Evolutionary conservation across 257 asterid genomes (phyloP).

Genomic region (Buddleja alternifolia): DNA sequence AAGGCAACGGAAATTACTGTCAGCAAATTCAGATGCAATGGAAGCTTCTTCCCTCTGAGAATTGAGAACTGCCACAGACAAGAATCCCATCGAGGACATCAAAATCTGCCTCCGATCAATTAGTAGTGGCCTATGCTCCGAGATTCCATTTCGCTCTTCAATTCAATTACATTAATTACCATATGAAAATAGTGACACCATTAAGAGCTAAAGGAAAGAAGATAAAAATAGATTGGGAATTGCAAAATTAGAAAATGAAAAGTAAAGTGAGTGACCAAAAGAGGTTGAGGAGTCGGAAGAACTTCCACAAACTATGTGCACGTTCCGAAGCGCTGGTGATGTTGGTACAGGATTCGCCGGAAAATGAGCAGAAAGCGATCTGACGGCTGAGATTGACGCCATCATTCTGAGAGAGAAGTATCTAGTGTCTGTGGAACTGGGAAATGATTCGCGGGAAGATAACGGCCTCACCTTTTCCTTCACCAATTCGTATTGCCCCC

Average conservation of each 20-base stretch:
- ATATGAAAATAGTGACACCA: constrained; percentile 18
- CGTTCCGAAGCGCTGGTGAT: constrained; percentile 19
- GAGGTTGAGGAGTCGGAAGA: constrained; percentile 32
- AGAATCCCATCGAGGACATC: constrained; percentile 59
- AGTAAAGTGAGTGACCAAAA: constrained; percentile 27
- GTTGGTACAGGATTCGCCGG: constrained; percentile 33
- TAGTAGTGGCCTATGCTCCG: constrained; percentile 34
- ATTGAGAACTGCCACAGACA: constrained; percentile 38
- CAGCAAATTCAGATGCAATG: constrained; percentile 74
- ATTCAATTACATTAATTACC: no score
- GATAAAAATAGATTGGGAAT: neutral
- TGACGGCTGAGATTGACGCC: constrained; percentile 57
- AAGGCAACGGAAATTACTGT: constrained; percentile 56
- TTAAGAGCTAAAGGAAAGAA: neutral
- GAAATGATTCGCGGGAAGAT: constrained; percentile 54
- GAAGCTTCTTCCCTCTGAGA: constrained; percentile 43
- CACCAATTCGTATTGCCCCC: no score
- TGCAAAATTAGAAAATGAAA: neutral
- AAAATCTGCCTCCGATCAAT: constrained; percentile 66
- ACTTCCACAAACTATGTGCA: constrained; percentile 28
- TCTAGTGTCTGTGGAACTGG: constrained; percentile 27
- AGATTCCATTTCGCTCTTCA: constrained; percentile 46
- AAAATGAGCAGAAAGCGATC: constrained; percentile 40
- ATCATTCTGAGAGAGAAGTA: constrained; percentile 36
- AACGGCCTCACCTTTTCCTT: constrained; percentile 48